A percentile compares a stretch with the other conserved stretches of the same genome.
phyloP scores from a whole-genome alignment of 2,329 filamentous ascomycete genomes.

The Hymenoscyphus fructigenus region DNA sequence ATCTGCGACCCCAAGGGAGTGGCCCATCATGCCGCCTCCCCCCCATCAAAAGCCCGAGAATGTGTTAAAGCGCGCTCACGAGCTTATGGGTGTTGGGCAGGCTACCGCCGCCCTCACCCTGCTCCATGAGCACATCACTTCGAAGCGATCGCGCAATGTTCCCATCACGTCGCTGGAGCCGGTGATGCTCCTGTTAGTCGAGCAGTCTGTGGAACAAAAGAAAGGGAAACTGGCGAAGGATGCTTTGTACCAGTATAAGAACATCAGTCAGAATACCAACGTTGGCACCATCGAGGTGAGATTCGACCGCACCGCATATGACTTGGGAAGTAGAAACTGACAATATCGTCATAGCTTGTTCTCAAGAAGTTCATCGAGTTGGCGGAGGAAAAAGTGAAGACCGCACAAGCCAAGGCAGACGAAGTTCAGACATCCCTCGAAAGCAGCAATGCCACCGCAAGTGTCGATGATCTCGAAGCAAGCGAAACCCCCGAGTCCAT shows the following conservation, averaged over 20 bases:
- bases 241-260: constrained; percentile 99
- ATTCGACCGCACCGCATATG: not conserved
- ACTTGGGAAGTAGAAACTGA: not conserved
- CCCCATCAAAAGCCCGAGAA: constrained; percentile 98
- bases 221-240: constrained; percentile 99
- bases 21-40: constrained; percentile 66
- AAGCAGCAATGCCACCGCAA: constrained; percentile 67
- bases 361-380: constrained; percentile 98
- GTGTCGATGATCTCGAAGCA: constrained; percentile 92
- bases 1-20: constrained; percentile 17
- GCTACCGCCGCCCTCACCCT: constrained; percentile 86
- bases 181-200: constrained; percentile 96
- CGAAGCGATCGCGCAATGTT: constrained; percentile 95
- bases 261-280: constrained; percentile 98
- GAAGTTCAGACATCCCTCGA: constrained; percentile 89
- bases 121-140: constrained; percentile 98
- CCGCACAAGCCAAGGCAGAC: constrained; percentile 93
- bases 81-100: constrained; percentile 98
- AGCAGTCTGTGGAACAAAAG: constrained; percentile 93
- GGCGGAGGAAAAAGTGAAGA: constrained; percentile 92
- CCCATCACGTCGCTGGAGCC: constrained; percentile 95
- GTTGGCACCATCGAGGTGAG: constrained; percentile 92
- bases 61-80: constrained; percentile 96
- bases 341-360: constrained; percentile 60
- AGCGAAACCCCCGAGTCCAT: constrained; percentile 98